Evolutionary conservation across 2,329 filamentous ascomycete species (phyloP).

Genomic region (Penicillium brasilianum): DNA sequence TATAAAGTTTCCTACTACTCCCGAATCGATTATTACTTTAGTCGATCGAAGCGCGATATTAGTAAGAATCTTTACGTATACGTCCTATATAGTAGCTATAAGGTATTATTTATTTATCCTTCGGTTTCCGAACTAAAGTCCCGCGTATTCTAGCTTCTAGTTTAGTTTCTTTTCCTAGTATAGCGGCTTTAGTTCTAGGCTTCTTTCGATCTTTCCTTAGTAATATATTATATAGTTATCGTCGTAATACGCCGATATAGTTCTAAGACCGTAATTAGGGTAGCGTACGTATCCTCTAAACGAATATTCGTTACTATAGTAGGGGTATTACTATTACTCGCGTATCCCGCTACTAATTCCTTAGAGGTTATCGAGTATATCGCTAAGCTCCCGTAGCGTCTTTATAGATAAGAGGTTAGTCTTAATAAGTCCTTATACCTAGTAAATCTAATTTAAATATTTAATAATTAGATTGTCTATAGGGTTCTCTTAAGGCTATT

Average conservation of each 20-base stretch:
- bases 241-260: background rate
- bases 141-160: background rate
- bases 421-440: too few relatives aligned
- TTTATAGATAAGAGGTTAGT: too few relatives aligned
- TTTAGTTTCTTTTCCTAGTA: background rate
- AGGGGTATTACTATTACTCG: too few relatives aligned
- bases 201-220: background rate
- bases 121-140: background rate
- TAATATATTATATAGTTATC: background rate
- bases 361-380: background rate
- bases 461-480: too few relatives aligned
- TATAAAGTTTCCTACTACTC: conserved; percentile 1
- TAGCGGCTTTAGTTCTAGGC: background rate
- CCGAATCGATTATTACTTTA: background rate
- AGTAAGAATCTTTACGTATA: background rate
- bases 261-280: background rate
- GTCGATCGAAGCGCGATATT: background rate
- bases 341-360: too few relatives aligned
- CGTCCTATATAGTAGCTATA: background rate
- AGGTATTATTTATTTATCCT: background rate
- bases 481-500: too few relatives aligned
- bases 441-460: too few relatives aligned
- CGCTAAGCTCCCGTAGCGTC: too few relatives aligned
- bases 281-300: background rate
- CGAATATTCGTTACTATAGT: too few relatives aligned